Percentiles rank a stretch among this genome's conserved stretches.
These are phyloP conservation scores for Aspergillus spinulosporus DNA, from an alignment of 2,329 filamentous ascomycete species.

Conservation along the genomic window DNA sequence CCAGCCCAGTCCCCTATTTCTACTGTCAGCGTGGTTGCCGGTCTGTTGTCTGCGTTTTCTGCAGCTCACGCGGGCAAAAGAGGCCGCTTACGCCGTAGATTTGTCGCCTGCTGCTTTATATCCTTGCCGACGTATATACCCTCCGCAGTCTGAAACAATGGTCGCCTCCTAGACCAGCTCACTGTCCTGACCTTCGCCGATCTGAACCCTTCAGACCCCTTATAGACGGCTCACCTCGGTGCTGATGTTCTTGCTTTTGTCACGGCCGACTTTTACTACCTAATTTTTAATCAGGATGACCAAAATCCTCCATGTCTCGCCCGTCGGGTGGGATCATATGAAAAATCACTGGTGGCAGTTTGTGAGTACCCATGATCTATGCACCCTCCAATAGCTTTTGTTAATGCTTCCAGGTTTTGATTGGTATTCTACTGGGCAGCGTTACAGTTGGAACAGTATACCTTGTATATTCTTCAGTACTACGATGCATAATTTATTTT, in stretches of 20 bases:
- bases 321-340: slow-evolving; percentile 40
- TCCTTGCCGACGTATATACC: neutral
- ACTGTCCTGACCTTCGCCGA: neutral
- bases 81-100: neutral
- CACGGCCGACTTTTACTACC: slow-evolving; percentile 6
- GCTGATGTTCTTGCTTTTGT: slow-evolving; percentile 12
- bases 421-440: slow-evolving; percentile 35
- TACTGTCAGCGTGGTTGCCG: neutral
- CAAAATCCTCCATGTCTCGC: slow-evolving; percentile 29
- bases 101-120: neutral
- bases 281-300: slow-evolving; percentile 30
- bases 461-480: slow-evolving; percentile 29
- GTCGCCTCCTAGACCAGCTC: slow-evolving; percentile 3
- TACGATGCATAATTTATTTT: slow-evolving; percentile 27
- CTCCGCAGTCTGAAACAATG: slow-evolving; percentile 7
- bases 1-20: neutral
- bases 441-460: slow-evolving; percentile 32
- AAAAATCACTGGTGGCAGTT: slow-evolving; percentile 46
- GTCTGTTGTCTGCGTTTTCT: neutral
- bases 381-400: slow-evolving; percentile 1
- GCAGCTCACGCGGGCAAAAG: neutral
- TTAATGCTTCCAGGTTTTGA: slow-evolving; percentile 34
- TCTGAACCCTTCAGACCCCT: neutral
- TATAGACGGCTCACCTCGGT: slow-evolving; percentile 3
- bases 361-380: slow-evolving; percentile 30